Percentiles rank a stretch among this genome's conserved stretches.
phyloP scores from a whole-genome alignment of 805 yeast genomes.

The Allodekkera sacchari region DNA sequence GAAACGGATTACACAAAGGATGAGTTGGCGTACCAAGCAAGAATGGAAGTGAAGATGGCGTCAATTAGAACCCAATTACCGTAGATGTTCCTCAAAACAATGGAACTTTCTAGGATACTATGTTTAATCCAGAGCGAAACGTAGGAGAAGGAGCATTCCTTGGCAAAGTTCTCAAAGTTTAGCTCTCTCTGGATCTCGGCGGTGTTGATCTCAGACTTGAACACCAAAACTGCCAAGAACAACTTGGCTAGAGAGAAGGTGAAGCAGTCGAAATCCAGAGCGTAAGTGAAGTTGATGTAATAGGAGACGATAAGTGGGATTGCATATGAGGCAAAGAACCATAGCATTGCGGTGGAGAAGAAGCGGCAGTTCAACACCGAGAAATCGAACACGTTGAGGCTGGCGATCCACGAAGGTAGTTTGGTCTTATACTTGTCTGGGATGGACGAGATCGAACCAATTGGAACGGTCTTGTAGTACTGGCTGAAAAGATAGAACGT shows the following conservation, averaged over 20 bases:
- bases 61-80: constrained; percentile 40
- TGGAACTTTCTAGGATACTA: constrained; percentile 23
- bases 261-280: constrained; percentile 47
- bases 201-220: constrained; percentile 19
- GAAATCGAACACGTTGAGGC: constrained; percentile 28
- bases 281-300: constrained; percentile 46
- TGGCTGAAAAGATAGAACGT: constrained; percentile 11
- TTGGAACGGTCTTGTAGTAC: constrained; percentile 10
- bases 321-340: constrained; percentile 33
- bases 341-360: constrained; percentile 27
- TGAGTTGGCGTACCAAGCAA: constrained; percentile 40
- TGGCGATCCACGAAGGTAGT: constrained; percentile 15
- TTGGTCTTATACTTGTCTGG: constrained; percentile 18
- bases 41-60: constrained; percentile 35
- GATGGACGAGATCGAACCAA: constrained; percentile 11
- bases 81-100: constrained; percentile 32
- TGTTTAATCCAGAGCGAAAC: constrained; percentile 12
- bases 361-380: constrained; percentile 25
- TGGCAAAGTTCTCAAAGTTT: constrained; percentile 22
- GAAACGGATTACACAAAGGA: constrained; percentile 18
- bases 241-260: constrained; percentile 38
- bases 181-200: constrained; percentile 21
- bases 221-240: constrained; percentile 30
- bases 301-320: constrained; percentile 38
- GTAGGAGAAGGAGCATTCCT: constrained; percentile 21